Conservation (phyloP, 1,139 yeast species). For the Scheffersomyces parashehatae region DNA sequence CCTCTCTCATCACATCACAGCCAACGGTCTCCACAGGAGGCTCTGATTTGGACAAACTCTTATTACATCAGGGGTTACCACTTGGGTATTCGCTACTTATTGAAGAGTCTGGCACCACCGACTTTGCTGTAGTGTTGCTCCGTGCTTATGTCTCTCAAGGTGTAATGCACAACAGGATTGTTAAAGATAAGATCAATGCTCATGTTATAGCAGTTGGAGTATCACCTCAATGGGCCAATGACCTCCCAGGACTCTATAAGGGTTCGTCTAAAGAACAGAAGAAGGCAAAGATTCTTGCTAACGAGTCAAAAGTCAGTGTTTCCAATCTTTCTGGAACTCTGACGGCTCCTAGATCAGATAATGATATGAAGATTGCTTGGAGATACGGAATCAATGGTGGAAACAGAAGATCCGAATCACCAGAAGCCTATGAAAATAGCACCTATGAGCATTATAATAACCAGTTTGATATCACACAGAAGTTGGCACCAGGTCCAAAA, state of each 20-base stretch:
- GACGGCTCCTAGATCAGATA: slow-evolving; percentile 21
- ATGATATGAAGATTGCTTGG: slow-evolving; percentile 83
- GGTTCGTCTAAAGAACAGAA: slow-evolving; percentile 70
- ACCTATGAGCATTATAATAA: slow-evolving; percentile 56
- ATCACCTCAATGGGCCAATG: slow-evolving; percentile 62
- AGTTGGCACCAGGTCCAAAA: slow-evolving; percentile 66
- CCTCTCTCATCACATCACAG: slow-evolving; percentile 75
- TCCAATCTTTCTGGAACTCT: slow-evolving; percentile 52
- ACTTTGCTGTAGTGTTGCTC: slow-evolving; percentile 73
- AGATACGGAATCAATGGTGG: slow-evolving; percentile 64
- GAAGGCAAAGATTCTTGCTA: slow-evolving; percentile 55
- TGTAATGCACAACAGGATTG: slow-evolving; percentile 62
- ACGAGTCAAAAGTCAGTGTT: slow-evolving; percentile 67
- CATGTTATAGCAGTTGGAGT: slow-evolving; percentile 72
- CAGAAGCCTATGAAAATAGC: slow-evolving; percentile 6
- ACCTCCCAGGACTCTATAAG: slow-evolving; percentile 77
- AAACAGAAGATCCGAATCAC: slow-evolving; percentile 15
- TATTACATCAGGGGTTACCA: slow-evolving; percentile 86
- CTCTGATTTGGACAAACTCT: slow-evolving; percentile 67
- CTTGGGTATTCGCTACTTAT: slow-evolving; percentile 68
- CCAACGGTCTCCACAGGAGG: slow-evolving; percentile 80
- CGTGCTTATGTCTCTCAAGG: slow-evolving; percentile 83
- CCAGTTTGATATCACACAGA: slow-evolving; percentile 76
- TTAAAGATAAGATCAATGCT: slow-evolving; percentile 37
- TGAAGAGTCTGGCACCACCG: slow-evolving; percentile 89